phyloP scores from a whole-genome alignment of 257 asterid genomes.

The Echites panduratus region DNA sequence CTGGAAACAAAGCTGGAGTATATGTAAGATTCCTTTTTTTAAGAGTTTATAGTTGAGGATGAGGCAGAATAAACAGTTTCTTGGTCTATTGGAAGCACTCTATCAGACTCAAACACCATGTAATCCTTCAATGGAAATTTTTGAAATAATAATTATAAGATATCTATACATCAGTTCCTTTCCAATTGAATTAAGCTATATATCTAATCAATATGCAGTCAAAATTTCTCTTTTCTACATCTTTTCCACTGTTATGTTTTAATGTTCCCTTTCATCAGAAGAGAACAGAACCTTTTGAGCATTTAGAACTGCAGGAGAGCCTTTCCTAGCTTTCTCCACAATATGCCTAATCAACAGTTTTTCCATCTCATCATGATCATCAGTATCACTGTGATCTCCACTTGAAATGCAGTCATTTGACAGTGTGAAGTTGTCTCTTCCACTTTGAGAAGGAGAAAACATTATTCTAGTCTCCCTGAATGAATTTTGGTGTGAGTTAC shows the following conservation, averaged over 20 bases:
- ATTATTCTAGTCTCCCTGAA: constrained; percentile 14
- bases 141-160: background rate
- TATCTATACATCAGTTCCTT: background rate
- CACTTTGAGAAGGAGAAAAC: constrained; percentile 6
- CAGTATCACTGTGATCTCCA: constrained; percentile 31
- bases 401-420: constrained; percentile 19
- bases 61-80: background rate
- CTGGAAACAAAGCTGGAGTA: too few species aligned
- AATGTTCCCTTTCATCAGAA: constrained; percentile 33
- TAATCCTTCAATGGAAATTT: too few species aligned
- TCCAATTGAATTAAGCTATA: background rate
- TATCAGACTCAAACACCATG: background rate
- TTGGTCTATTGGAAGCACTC: background rate
- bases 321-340: constrained; percentile 75
- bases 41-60: too few species aligned
- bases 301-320: constrained; percentile 81
- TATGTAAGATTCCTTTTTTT: too few species aligned
- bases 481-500: constrained; percentile 9
- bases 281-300: constrained; percentile 62
- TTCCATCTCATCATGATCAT: constrained; percentile 70
- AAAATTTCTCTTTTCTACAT: constrained; percentile 6
- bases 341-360: constrained; percentile 68
- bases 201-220: background rate
- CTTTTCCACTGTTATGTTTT: constrained; percentile 5
- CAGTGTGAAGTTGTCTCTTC: constrained; percentile 18